Percentiles rank a stretch among this genome's conserved stretches.
Evolutionary conservation across 805 yeast species (phyloP).

Genomic region (Metschnikowia orientalis): DNA sequence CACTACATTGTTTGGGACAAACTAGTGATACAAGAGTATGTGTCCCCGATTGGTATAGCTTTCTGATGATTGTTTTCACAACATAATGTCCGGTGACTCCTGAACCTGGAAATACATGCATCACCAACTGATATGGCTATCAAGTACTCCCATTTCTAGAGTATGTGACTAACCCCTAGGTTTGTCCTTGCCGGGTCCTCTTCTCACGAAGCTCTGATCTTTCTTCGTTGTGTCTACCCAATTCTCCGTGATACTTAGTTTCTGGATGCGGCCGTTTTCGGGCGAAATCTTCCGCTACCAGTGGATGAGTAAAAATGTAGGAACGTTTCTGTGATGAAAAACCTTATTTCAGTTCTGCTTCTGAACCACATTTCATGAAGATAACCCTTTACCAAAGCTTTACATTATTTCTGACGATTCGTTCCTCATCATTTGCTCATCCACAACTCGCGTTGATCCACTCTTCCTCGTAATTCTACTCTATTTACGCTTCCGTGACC

Average conservation of each 20-base stretch:
- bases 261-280: slow-evolving; percentile 11
- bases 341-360: slow-evolving; percentile 89
- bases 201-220: slow-evolving; percentile 1
- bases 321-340: slow-evolving; percentile 54
- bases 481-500: neutral
- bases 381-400: slow-evolving; percentile 67
- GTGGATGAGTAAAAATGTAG: slow-evolving; percentile 8
- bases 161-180: no score
- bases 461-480: neutral
- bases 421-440: slow-evolving; percentile 8
- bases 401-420: slow-evolving; percentile 33
- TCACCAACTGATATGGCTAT: slow-evolving; percentile 79
- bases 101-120: slow-evolving; percentile 91
- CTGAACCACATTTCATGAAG: slow-evolving; percentile 78
- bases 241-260: no score
- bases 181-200: no score
- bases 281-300: slow-evolving; percentile 15
- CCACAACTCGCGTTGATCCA: no score
- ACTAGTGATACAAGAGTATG: no score
- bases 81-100: slow-evolving; percentile 45
- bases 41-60: no score
- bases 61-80: slow-evolving; percentile 22
- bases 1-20: no score
- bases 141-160: neutral
- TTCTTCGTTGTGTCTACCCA: no score